A percentile compares a stretch with the other conserved stretches of the same genome.
These are phyloP conservation scores for Boletellus sp. DNA, from an alignment of 1,284 basidiomycete genomes.

Conservation along the genomic window DNA sequence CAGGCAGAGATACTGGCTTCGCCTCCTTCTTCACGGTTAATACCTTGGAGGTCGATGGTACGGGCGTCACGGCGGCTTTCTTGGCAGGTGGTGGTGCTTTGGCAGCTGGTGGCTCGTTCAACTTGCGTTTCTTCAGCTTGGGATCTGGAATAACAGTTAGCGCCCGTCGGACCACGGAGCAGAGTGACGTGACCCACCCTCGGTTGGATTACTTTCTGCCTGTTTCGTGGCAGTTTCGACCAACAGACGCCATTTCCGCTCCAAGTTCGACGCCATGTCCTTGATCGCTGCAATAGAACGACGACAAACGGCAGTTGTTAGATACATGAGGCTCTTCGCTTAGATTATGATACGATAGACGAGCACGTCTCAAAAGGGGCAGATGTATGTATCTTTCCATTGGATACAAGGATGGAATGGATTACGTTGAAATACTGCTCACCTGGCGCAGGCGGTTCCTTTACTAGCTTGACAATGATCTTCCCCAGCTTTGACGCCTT, in stretches of 20 bases:
- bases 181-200: slow-evolving; percentile 70
- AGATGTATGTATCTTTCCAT: slow-evolving; percentile 31
- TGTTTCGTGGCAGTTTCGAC: slow-evolving; percentile 44
- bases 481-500: slow-evolving; percentile 73
- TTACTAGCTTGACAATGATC: slow-evolving; percentile 67
- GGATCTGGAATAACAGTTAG: slow-evolving; percentile 40
- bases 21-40: slow-evolving; percentile 42
- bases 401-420: slow-evolving; percentile 17
- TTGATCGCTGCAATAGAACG: slow-evolving; percentile 67
- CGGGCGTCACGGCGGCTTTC: slow-evolving; percentile 52
- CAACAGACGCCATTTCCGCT: slow-evolving; percentile 73
- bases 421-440: slow-evolving; percentile 39
- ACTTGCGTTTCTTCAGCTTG: slow-evolving; percentile 72
- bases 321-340: slow-evolving; percentile 57
- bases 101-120: slow-evolving; percentile 42
- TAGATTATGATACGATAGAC: slow-evolving; percentile 37
- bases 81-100: slow-evolving; percentile 58
- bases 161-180: slow-evolving; percentile 25
- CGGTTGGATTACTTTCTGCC: slow-evolving; percentile 45
- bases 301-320: slow-evolving; percentile 51
- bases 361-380: slow-evolving; percentile 24
- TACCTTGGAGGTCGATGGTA: slow-evolving; percentile 32
- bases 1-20: slow-evolving; percentile 40
- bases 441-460: slow-evolving; percentile 67
- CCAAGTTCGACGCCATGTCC: slow-evolving; percentile 84